Evolutionary conservation across 2,329 filamentous ascomycete genomes (phyloP).

Genomic region (Colletotrichum siamense): DNA sequence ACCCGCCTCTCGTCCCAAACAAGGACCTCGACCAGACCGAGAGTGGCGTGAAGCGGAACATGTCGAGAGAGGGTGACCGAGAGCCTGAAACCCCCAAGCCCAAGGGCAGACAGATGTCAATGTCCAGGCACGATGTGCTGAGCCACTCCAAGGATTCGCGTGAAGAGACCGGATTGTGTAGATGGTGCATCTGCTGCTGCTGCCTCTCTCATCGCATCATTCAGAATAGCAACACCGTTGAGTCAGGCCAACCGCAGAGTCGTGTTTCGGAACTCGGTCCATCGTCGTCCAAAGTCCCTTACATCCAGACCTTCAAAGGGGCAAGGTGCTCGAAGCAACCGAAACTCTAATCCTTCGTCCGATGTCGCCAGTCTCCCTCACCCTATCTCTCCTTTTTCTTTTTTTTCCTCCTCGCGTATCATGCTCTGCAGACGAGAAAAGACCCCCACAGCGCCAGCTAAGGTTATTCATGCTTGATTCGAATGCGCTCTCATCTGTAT

Average conservation of each 20-base stretch:
- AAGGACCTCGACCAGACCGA: not conserved
- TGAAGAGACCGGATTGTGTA: not conserved
- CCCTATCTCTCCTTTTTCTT: not conserved
- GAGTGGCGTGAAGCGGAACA: conserved; percentile 10
- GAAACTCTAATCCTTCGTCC: conserved; percentile 18
- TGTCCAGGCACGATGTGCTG: not conserved
- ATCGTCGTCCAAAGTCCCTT: conserved; percentile 18
- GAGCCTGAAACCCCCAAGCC: conserved; percentile 11
- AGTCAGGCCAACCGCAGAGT: conserved; percentile 12
- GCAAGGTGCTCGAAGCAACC: conserved; percentile 8
- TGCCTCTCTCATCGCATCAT: not conserved
- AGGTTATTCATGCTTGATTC: conserved; percentile 14
- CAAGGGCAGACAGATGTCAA: conserved; percentile 6
- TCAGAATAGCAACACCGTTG: conserved; percentile 4
- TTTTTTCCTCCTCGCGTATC: not conserved
- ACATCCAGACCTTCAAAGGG: conserved; percentile 17
- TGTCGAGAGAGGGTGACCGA: conserved; percentile 2
- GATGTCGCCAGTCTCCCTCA: not conserved
- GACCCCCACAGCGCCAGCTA: not conserved
- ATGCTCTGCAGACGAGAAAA: not conserved
- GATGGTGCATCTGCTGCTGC: not conserved
- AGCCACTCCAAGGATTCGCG: not conserved
- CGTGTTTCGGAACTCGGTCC: conserved; percentile 11
- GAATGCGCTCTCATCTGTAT: not conserved
- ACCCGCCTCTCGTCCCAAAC: not conserved